phyloP scores from a whole-genome alignment of 495 filamentous ascomycete genomes.

The Penicillium diatomitis region DNA sequence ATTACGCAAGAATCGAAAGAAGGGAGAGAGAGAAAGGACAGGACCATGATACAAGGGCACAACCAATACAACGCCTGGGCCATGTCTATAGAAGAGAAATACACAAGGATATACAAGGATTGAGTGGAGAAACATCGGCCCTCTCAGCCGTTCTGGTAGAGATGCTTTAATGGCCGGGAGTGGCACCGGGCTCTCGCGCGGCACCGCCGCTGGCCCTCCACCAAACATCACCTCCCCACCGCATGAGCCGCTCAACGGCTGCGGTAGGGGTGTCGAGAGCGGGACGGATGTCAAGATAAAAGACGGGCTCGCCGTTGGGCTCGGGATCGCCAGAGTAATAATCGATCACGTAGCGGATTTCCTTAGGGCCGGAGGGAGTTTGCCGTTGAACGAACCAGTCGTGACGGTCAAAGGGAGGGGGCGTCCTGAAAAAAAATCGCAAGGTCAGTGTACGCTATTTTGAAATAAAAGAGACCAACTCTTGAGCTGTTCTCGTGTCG shows the following conservation, averaged over 20 bases:
- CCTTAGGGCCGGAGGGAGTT: slow-evolving; percentile 49
- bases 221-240: slow-evolving; percentile 94
- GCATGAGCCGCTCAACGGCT: slow-evolving; percentile 71
- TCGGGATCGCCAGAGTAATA: slow-evolving; percentile 89
- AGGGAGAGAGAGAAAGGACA: slow-evolving; percentile 7
- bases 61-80: slow-evolving; percentile 18
- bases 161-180: slow-evolving; percentile 4
- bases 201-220: slow-evolving; percentile 74
- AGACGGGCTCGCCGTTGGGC: slow-evolving; percentile 85
- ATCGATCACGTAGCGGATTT: slow-evolving; percentile 94
- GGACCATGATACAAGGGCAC: slow-evolving; percentile 3
- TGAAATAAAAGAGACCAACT: no score
- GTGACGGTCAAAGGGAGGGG: slow-evolving; percentile 93
- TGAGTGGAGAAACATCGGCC: slow-evolving; percentile 20
- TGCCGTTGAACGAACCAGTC: slow-evolving; percentile 87
- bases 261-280: slow-evolving; percentile 76
- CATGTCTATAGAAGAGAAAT: slow-evolving; percentile 10
- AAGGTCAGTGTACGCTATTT: slow-evolving; percentile 3
- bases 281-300: slow-evolving; percentile 94
- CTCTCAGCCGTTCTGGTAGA: neutral
- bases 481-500: neutral
- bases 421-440: slow-evolving; percentile 36
- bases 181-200: slow-evolving; percentile 29
- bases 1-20: slow-evolving; percentile 5
- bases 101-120: slow-evolving; percentile 9